Conservation (phyloP, 352 stramenopile species). For the Pythium pectinolyticum region DNA sequence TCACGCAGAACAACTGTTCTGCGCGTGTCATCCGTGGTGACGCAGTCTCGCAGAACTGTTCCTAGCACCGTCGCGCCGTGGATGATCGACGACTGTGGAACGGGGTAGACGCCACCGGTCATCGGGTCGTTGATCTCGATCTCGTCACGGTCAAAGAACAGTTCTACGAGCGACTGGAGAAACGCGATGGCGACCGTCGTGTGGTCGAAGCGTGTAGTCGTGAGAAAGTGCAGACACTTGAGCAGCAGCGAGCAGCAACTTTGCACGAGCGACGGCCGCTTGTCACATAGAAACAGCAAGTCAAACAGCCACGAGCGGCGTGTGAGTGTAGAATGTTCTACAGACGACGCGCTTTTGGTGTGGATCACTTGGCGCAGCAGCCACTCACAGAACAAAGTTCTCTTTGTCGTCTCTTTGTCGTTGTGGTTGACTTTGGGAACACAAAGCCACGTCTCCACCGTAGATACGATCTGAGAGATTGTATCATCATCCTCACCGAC, state of each 20-base stretch:
- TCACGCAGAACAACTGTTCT: constrained; percentile 27
- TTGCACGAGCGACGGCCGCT: constrained; percentile 26
- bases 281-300: constrained; percentile 44
- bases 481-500: constrained; percentile 13
- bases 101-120: constrained; percentile 11
- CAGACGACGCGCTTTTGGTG: neutral
- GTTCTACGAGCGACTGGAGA: constrained; percentile 8
- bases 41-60: constrained; percentile 25
- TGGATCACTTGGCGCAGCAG: constrained; percentile 8
- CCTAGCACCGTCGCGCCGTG: constrained; percentile 21
- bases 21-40: neutral
- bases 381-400: constrained; percentile 18
- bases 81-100: constrained; percentile 21
- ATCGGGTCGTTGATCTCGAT: constrained; percentile 25
- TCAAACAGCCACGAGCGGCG: constrained; percentile 66
- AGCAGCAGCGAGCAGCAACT: constrained; percentile 35
- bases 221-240: constrained; percentile 17
- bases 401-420: neutral
- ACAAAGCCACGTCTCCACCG: constrained; percentile 11
- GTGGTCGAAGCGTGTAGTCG: constrained; percentile 9
- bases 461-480: neutral
- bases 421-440: too few relatives aligned
- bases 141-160: constrained; percentile 33
- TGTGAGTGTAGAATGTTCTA: neutral
- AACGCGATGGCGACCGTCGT: constrained; percentile 6